These are phyloP conservation scores for Sporodiniella umbellata DNA, from an alignment of 371 early-diverging fungal species.

Conservation along the genomic window DNA sequence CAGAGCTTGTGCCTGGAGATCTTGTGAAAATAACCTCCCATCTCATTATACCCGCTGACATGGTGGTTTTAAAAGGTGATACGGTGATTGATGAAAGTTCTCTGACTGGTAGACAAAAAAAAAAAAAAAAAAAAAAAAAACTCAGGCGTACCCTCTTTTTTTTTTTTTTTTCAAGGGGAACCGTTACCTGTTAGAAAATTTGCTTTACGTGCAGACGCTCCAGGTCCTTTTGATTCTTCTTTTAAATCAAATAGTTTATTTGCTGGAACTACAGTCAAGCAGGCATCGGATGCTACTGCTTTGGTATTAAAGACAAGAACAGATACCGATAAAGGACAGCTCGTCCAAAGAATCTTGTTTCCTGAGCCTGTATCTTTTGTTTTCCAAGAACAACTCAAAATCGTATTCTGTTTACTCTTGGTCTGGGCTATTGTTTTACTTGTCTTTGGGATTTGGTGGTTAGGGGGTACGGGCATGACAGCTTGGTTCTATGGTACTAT, in stretches of 20 bases:
- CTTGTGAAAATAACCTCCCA: constrained; percentile 41
- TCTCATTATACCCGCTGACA: constrained; percentile 60
- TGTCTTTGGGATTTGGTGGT: constrained; percentile 56
- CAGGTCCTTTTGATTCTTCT: constrained; percentile 9
- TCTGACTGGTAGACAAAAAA: constrained; percentile 58
- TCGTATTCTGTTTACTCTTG: constrained; percentile 60
- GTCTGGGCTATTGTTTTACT: constrained; percentile 60
- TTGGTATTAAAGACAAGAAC: constrained; percentile 77
- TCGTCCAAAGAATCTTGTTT: constrained; percentile 77
- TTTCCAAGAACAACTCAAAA: constrained; percentile 69
- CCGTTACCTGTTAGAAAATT: constrained; percentile 53
- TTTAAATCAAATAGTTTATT: constrained; percentile 32
- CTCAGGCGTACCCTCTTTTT: neutral
- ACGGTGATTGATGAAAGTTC: constrained; percentile 67
- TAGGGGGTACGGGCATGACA: constrained; percentile 45
- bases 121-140: too few relatives aligned
- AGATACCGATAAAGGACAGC: constrained; percentile 74
- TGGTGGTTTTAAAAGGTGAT: constrained; percentile 60
- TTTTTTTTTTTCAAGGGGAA: constrained; percentile 21
- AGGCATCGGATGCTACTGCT: constrained; percentile 24
- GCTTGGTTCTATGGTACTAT: constrained; percentile 63
- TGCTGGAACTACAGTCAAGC: constrained; percentile 38
- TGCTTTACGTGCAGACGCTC: constrained; percentile 19
- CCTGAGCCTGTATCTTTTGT: constrained; percentile 69
- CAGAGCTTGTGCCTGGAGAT: constrained; percentile 68